Percentiles rank a stretch among this genome's conserved stretches.
Conservation (phyloP, 2,329 filamentous ascomycete genomes). For the Biscogniauxia mediterranea region DNA sequence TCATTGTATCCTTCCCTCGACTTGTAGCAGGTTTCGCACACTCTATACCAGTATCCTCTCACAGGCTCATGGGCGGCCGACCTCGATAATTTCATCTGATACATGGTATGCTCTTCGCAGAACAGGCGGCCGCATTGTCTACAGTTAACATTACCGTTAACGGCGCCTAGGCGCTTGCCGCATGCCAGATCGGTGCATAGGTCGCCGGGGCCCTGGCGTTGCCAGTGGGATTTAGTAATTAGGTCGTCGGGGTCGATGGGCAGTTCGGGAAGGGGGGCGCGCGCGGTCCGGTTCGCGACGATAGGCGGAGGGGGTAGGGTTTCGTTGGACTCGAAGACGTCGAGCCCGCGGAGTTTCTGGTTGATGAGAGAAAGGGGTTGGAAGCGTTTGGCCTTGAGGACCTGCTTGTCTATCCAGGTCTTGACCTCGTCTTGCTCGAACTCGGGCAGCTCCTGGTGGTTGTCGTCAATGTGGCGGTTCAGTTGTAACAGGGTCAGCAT, state of each 20-base stretch:
- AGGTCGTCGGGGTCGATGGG: slow-evolving; percentile 80
- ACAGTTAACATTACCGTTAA: slow-evolving; percentile 87
- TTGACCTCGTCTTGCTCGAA: slow-evolving; percentile 91
- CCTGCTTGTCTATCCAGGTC: slow-evolving; percentile 94
- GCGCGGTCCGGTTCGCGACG: slow-evolving; percentile 33
- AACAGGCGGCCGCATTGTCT: slow-evolving; percentile 90
- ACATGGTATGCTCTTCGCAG: slow-evolving; percentile 98
- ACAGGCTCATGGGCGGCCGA: slow-evolving; percentile 88
- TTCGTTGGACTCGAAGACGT: slow-evolving; percentile 92
- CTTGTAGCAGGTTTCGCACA: slow-evolving; percentile 99
- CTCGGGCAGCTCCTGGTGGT: slow-evolving; percentile 83
- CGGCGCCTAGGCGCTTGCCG: slow-evolving; percentile 72
- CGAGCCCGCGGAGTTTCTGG: slow-evolving; percentile 87
- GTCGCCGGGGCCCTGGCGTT: slow-evolving; percentile 71
- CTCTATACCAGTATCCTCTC: slow-evolving; percentile 86
- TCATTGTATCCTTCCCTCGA: slow-evolving; percentile 95
- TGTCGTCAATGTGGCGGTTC: slow-evolving; percentile 84
- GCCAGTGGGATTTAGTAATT: slow-evolving; percentile 87
- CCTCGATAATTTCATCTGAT: slow-evolving; percentile 95
- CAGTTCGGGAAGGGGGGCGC: slow-evolving; percentile 37
- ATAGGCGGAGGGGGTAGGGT: slow-evolving; percentile 43
- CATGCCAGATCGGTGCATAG: slow-evolving; percentile 85
- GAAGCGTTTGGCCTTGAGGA: slow-evolving; percentile 88
- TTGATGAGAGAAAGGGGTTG: slow-evolving; percentile 89
- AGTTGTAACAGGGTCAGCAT: slow-evolving; percentile 95